Base-by-base conservation (phyloP, 305 asterid species). In the Ilex paraguariensis region DNA sequence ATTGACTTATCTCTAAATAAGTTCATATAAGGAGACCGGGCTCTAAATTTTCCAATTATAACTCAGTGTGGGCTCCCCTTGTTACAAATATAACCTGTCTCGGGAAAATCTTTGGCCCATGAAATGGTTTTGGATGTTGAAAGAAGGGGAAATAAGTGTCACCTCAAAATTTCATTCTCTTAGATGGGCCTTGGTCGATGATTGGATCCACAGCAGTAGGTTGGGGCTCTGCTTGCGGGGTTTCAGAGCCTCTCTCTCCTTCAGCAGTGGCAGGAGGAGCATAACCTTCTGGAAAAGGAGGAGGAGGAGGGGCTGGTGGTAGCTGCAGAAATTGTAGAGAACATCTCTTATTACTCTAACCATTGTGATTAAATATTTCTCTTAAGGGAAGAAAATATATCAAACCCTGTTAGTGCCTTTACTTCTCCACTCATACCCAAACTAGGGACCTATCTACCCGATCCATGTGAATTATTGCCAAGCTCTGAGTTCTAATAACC, bases 171-270 rank as follows among this genome's bases (percentile, higher is more conserved):
- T 85, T 87, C 79, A 82, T 76, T 78, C 95, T 82, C 85, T 91
- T 91, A 32, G 96, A 74, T 1, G 96, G 98, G 67, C 96, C 98
- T 84, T 91, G 96, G 73, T 88, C 98, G 11, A 87, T 81, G 57
- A 90, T 90, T 68, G 96, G 98, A 74, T 91, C 98, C 39, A 82
- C 75, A 30, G 84, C 6, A 5, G 79, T 73, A 61, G 42, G 70
- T 48, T 72, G 74, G 2, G 80, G 65, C 53, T 89, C 96, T 63
- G 84, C 57, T 79, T 75, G 86, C 62, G 66, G 90, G 68, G 73
- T 71, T 64, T 92, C 95, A 0, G 88, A 62, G 66, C 68, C 77
- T 62, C 70, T 86, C 66, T 89, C 95, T 45, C 82, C 92, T 74
- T 89, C 97, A 0, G 85, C 65, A 13, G 78, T 73, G 45, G 90